Percentiles rank a stretch among this genome's conserved stretches.
Conservation (phyloP, 805 yeast genomes). For the Kregervanrija fluxuum region DNA sequence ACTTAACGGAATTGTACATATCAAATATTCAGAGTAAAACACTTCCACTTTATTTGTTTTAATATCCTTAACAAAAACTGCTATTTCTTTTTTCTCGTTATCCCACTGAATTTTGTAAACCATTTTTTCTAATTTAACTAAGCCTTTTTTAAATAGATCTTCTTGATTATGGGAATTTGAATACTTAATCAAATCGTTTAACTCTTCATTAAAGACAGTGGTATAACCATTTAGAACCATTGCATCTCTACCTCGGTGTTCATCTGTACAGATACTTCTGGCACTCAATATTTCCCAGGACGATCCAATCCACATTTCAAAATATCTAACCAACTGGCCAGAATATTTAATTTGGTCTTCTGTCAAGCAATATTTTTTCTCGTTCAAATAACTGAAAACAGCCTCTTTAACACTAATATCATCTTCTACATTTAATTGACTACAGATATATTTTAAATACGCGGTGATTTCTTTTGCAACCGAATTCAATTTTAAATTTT, state of each 20-base stretch:
- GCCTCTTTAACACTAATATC: slow-evolving; percentile 53
- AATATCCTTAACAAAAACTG: slow-evolving; percentile 12
- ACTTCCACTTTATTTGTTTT: slow-evolving; percentile 5
- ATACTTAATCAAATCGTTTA: slow-evolving; percentile 19
- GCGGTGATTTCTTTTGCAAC: slow-evolving; percentile 25
- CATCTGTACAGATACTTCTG: slow-evolving; percentile 36
- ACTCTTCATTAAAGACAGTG: slow-evolving; percentile 24
- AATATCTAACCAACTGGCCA: slow-evolving; percentile 43
- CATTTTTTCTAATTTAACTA: slow-evolving; percentile 16
- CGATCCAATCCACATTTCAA: slow-evolving; percentile 75
- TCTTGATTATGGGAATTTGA: slow-evolving; percentile 5
- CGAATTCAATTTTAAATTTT: slow-evolving; percentile 41
- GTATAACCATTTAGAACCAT: slow-evolving; percentile 54
- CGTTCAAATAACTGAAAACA: slow-evolving; percentile 38
- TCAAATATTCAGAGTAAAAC: slow-evolving; percentile 31
- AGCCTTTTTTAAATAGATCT: slow-evolving; percentile 8
- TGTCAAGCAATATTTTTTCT: slow-evolving; percentile 39
- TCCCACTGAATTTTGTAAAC: slow-evolving; percentile 22
- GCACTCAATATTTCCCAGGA: slow-evolving; percentile 60
- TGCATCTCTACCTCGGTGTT: slow-evolving; percentile 67
- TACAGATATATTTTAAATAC: slow-evolving; percentile 16
- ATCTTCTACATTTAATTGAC: slow-evolving; percentile 25
- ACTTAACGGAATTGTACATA: slow-evolving; percentile 46
- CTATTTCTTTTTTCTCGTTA: slow-evolving; percentile 12
- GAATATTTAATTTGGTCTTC: slow-evolving; percentile 42